Base-by-base conservation (phyloP, 768 basidiomycete genomes). In the Mycena sanguinolenta region DNA sequence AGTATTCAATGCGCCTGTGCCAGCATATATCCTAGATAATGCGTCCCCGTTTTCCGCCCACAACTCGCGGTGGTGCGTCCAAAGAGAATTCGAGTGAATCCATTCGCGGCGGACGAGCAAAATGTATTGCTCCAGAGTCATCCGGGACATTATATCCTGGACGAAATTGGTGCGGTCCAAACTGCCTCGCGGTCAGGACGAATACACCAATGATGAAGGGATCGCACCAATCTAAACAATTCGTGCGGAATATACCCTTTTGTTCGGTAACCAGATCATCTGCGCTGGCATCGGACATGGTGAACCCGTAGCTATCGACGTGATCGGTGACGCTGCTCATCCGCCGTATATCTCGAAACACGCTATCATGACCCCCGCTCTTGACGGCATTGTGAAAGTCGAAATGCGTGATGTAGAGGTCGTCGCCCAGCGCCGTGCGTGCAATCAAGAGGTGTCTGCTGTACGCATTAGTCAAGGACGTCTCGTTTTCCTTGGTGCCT, bases 31-130 rank as follows among this genome's bases (percentile, higher is more conserved):
- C 66, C 92, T 91, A 21, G 95, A 96, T 44, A 99, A 79, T 0
- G 95, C 94, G 78, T 98, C 96, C 16, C 96, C 96, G 75, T 96
- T 97, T 83, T 97, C 97, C 1, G 98, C 98, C 97, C 97, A 99
- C 5, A 99, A 83, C 77, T 97, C 94, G 25, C 97, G 90, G 80
- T 99, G 97, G 54, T 94, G 85, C 0, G 89, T 85, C 95, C 96
- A 98, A 13, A 99, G 83, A 10, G 87, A 81, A 66, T 83, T 84
- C 13, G 90, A 89, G 61, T 88, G 86, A 32, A 90, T 76, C 93
- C 94, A 96, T 77, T 92, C 92, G 2, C 91, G 89, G 46, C 91
- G 91, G 58, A 94, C 89, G 44, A 95, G 91, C 49, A 85, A 78
- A 39, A 99, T 88, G 77, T 95, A 99, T 70, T 94, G 89, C 75